A percentile compares a stretch with the other conserved stretches of the same genome.
phyloP scores from a whole-genome alignment of 768 basidiomycete species.

The Suillus occidentalis region DNA sequence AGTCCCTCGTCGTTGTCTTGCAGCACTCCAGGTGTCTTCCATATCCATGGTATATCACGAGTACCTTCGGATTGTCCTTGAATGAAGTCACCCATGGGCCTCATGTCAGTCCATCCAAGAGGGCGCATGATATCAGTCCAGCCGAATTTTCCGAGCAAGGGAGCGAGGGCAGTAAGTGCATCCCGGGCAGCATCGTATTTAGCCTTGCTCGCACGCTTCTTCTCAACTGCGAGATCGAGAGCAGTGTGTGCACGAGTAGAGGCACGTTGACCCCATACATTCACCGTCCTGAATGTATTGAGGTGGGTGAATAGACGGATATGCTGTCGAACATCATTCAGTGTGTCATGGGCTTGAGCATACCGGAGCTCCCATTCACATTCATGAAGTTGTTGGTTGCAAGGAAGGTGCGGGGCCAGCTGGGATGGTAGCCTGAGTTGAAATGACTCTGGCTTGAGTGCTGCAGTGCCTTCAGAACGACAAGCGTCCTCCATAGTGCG shows the following conservation, averaged over 20 bases:
- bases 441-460: not conserved
- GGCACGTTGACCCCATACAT: not conserved
- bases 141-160: not conserved
- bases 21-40: not conserved
- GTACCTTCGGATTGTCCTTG: constrained; percentile 8
- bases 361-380: constrained; percentile 11
- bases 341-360: constrained; percentile 16
- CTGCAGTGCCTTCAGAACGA: not conserved
- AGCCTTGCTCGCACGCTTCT: constrained; percentile 2
- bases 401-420: not conserved
- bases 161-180: not conserved
- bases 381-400: not conserved
- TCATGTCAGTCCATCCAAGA: not conserved
- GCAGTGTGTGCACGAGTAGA: not conserved
- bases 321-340: constrained; percentile 8
- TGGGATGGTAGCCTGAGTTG: constrained; percentile 2
- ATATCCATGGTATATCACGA: not conserved
- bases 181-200: constrained; percentile 14
- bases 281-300: not conserved
- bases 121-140: not conserved
- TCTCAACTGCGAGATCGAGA: not conserved
- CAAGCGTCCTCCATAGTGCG: not conserved
- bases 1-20: not conserved
- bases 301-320: constrained; percentile 5
- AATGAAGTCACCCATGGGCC: not conserved